Conservation (phyloP, 306 rosid species). For the Pyrus betulifolia region DNA sequence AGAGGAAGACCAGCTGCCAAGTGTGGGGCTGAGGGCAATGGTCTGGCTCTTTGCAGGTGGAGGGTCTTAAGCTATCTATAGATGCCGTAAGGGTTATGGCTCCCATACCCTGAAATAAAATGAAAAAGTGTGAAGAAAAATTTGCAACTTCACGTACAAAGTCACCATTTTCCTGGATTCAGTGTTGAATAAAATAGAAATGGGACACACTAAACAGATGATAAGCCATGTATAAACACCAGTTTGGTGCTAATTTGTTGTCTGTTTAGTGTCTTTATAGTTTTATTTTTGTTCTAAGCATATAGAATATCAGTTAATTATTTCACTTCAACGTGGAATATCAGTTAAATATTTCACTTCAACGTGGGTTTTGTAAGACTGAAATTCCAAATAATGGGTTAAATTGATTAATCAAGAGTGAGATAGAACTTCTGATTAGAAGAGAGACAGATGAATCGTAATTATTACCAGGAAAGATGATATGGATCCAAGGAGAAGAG, state of each 20-base stretch:
- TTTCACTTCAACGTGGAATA: no score
- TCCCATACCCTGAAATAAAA: constrained; percentile 50
- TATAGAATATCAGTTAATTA: neutral
- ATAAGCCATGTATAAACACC: no score
- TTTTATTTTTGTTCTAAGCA: neutral
- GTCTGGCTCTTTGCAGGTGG: constrained; percentile 25
- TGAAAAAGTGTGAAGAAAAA: neutral
- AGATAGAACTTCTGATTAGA: neutral
- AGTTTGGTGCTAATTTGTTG: no score
- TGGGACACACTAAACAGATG: no score
- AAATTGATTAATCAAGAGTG: neutral
- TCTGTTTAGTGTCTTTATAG: no score
- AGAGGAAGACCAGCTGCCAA: constrained; percentile 64
- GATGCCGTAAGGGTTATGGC: constrained; percentile 59
- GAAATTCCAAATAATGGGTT: neutral
- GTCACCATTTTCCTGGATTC: neutral
- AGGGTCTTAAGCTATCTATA: constrained; percentile 45
- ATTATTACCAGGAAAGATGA: constrained; percentile 70
- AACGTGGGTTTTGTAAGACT: neutral
- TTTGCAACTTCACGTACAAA: neutral
- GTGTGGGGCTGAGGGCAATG: constrained; percentile 35
- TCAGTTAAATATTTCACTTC: neutral
- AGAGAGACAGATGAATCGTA: neutral
- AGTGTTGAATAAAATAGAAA: no score
- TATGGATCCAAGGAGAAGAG: constrained; percentile 56